A percentile compares a stretch with the other conserved stretches of the same genome.
phyloP scores from a whole-genome alignment of 164 flowering plant genomes.

The Berberis thunbergii region DNA sequence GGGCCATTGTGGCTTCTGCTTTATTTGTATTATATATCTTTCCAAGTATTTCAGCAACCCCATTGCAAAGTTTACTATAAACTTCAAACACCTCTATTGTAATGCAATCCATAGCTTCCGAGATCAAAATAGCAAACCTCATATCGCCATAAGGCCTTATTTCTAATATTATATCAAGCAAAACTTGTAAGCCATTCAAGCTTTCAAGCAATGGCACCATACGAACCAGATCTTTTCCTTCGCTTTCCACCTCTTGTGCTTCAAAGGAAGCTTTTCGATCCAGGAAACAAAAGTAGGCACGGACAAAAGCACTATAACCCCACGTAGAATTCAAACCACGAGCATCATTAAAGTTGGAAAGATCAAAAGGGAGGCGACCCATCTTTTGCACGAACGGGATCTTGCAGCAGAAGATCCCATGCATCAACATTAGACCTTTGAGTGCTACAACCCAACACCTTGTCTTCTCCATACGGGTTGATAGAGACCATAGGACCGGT shows the following conservation, averaged over 20 bases:
- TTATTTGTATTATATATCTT: conserved; percentile 30
- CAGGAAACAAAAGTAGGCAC: conserved; percentile 56
- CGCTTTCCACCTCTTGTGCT: background rate
- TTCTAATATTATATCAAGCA: conserved; percentile 56
- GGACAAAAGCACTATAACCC: conserved; percentile 36
- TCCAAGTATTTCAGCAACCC: conserved; percentile 37
- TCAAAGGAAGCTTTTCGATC: conserved; percentile 36
- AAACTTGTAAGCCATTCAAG: conserved; percentile 37
- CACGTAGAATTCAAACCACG: conserved; percentile 19
- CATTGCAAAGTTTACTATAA: conserved; percentile 51
- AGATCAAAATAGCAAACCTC: conserved; percentile 23
- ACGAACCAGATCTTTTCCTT: background rate
- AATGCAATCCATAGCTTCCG: conserved; percentile 71
- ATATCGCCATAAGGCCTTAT: conserved; percentile 30
- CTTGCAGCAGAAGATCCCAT: conserved; percentile 50
- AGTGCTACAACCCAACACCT: conserved; percentile 71
- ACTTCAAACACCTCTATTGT: conserved; percentile 62
- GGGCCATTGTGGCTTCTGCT: conserved; percentile 45
- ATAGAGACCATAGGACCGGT: conserved; percentile 39
- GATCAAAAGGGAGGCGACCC: conserved; percentile 71
- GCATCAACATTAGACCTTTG: conserved; percentile 72
- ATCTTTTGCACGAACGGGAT: conserved; percentile 30
- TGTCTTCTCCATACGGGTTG: conserved; percentile 48
- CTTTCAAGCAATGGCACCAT: conserved; percentile 21
- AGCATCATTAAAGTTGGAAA: conserved; percentile 48